Base-by-base conservation (phyloP, 805 yeast species). In the Wickerhamomyces pijperi region DNA sequence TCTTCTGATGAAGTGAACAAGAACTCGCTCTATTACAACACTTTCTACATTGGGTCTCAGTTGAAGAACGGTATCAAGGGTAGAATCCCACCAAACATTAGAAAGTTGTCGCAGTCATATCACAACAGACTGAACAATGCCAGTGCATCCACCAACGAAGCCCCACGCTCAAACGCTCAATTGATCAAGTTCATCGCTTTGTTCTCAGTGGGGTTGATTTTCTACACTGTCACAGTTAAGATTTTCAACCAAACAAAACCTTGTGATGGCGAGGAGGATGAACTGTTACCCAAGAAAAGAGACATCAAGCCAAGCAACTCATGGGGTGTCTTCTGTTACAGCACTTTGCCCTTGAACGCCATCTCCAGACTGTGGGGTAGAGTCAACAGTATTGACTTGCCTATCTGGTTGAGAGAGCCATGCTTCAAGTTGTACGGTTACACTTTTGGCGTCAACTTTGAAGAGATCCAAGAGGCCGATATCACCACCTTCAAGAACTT, bases 331-430 rank as follows among this genome's bases (percentile, higher is more conserved):
- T 88, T 85, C 53, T 81, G 92, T 23, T 92, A 92, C 60, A 76
- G 87, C 3, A 79, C 96, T 2, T 66, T 92, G 36, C 99, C 99
- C 1, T 70, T 92, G 55, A 86, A 88, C 55, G 83, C 95, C 2
- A 67, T 87, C 28, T 87, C 97, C 1, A 73, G 99, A 44, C 61
- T 90, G 35, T 92, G 99, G 99, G 99, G 99, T 25, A 77, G 75
- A 50, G 72, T 92, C 42, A 92, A 92, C 56, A 78, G 78, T 40
- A 69, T 88, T 35, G 79, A 76, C 35, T 66, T 92, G 45, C 99
- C 99, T 0, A 69, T 78, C 19, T 86, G 96, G 94, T 51, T 90
- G 43, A 72, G 99, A 50, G 76, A 70, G 11, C 92, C 94, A 17
- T 78, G 95, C 7, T 92, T 70, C 61, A 72, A 67, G 53, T 66